A percentile compares a stretch with the other conserved stretches of the same genome.
Evolutionary conservation across 768 basidiomycete species (phyloP).

Genomic region (Sarcomyxa edulis): DNA sequence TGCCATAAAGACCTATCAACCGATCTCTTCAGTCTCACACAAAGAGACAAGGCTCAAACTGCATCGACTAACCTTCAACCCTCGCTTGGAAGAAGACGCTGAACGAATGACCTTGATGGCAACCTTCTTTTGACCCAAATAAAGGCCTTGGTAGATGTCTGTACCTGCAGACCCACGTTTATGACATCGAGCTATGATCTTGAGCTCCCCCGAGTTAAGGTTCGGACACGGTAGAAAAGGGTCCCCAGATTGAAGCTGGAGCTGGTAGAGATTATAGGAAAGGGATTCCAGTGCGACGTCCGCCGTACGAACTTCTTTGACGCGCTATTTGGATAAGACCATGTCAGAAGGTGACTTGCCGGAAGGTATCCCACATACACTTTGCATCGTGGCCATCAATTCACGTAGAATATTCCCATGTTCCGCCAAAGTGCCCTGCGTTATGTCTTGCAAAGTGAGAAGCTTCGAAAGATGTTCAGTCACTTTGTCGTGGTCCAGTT

Average conservation of each 20-base stretch:
- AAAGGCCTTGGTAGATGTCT: conserved; percentile 51
- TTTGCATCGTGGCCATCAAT: conserved; percentile 48
- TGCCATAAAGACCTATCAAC: conserved; percentile 45
- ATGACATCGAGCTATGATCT: conserved; percentile 40
- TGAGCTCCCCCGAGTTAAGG: conserved; percentile 48
- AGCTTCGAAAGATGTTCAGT: conserved; percentile 39
- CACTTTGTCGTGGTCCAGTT: conserved; percentile 39
- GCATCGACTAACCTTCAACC: conserved; percentile 36
- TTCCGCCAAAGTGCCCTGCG: conserved; percentile 24
- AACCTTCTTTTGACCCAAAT: conserved; percentile 48
- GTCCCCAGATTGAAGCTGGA: conserved; percentile 42
- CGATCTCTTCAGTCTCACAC: too few relatives aligned
- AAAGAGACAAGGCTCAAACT: too few relatives aligned
- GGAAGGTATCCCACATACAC: too few relatives aligned
- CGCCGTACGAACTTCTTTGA: too few relatives aligned
- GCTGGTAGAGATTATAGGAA: conserved; percentile 43
- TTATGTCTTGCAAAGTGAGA: conserved; percentile 19
- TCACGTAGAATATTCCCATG: conserved; percentile 28
- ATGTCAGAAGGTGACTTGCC: too few relatives aligned
- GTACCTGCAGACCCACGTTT: conserved; percentile 47
- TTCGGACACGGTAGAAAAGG: conserved; percentile 47
- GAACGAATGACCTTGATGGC: conserved; percentile 53
- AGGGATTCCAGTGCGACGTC: too few relatives aligned
- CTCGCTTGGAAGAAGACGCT: conserved; percentile 40
- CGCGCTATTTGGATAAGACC: too few relatives aligned